A percentile compares a stretch with the other conserved stretches of the same genome.
These are phyloP conservation scores for Kodamaea sp. DNA, from an alignment of 1,139 yeast genomes.

Conservation along the genomic window DNA sequence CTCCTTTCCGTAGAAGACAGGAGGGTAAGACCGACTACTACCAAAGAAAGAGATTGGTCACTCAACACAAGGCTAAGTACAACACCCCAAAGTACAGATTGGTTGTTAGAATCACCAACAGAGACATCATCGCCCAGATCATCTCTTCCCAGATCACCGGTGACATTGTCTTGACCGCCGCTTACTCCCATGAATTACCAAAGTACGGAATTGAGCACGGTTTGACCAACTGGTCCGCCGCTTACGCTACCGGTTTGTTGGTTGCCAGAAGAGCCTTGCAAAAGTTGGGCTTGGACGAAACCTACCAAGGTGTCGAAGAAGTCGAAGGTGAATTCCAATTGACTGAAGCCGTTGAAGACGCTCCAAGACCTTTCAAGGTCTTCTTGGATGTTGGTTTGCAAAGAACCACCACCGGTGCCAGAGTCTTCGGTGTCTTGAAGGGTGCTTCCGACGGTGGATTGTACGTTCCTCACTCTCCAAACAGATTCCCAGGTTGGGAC, in stretches of 20 bases:
- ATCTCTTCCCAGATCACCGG: conserved; percentile 96
- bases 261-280: conserved; percentile 99
- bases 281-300: conserved; percentile 97
- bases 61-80: conserved; percentile 99
- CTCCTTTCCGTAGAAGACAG: conserved; percentile 99
- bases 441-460: conserved; percentile 99
- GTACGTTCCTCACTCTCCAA: conserved; percentile 98
- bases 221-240: conserved; percentile 99
- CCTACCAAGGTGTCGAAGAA: conserved; percentile 98
- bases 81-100: conserved; percentile 99
- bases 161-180: conserved; percentile 94
- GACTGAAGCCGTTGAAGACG: conserved; percentile 99
- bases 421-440: conserved; percentile 98
- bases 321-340: conserved; percentile 98
- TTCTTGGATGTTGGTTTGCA: conserved; percentile 99
- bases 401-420: conserved; percentile 99
- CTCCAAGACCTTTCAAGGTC: conserved; percentile 99
- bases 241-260: conserved; percentile 98
- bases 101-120: conserved; percentile 99
- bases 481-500: conserved; percentile 99
- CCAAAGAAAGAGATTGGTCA: conserved; percentile 99
- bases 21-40: conserved; percentile 99
- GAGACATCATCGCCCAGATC: conserved; percentile 97
- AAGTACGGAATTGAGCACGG: conserved; percentile 97
- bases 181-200: conserved; percentile 99